Percentiles rank a stretch among this genome's conserved stretches.
These are phyloP conservation scores for Penicillium antarcticum DNA, from an alignment of 495 filamentous ascomycete species.

Conservation along the genomic window DNA sequence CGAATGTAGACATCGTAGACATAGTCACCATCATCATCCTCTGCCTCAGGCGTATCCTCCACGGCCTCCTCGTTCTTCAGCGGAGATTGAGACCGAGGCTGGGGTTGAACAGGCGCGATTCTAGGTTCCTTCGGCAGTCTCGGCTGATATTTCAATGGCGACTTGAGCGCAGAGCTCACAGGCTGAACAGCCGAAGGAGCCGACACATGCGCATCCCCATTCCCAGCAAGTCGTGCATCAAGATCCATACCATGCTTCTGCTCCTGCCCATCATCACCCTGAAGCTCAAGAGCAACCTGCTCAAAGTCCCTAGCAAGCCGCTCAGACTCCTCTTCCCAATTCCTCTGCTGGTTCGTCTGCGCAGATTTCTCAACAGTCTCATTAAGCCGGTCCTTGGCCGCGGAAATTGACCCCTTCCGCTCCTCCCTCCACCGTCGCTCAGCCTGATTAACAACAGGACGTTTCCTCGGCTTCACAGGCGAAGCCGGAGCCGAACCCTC, in stretches of 20 bases:
- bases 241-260: slow-evolving; percentile 18
- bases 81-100: slow-evolving; percentile 2
- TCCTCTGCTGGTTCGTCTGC: slow-evolving; percentile 23
- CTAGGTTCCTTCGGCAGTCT: slow-evolving; percentile 32
- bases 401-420: slow-evolving; percentile 33
- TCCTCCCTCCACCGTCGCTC: slow-evolving; percentile 43
- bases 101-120: slow-evolving; percentile 10
- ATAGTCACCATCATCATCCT: slow-evolving; percentile 52
- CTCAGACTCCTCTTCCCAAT: slow-evolving; percentile 44
- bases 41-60: slow-evolving; percentile 13
- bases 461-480: slow-evolving; percentile 28
- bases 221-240: not conserved
- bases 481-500: not conserved
- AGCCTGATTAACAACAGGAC: slow-evolving; percentile 44
- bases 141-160: slow-evolving; percentile 38
- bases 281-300: slow-evolving; percentile 44
- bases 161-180: slow-evolving; percentile 18
- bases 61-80: slow-evolving; percentile 9
- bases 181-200: not conserved
- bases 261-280: slow-evolving; percentile 16
- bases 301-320: slow-evolving; percentile 45
- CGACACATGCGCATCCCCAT: not conserved
- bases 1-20: slow-evolving; percentile 64
- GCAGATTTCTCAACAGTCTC: slow-evolving; percentile 34
- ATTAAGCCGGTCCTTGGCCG: slow-evolving; percentile 39